Evolutionary conservation across 169 alveolate species (phyloP), one percentile per base, ranked within the genome.

Genomic region (Plasmodium falciparum): DNA sequence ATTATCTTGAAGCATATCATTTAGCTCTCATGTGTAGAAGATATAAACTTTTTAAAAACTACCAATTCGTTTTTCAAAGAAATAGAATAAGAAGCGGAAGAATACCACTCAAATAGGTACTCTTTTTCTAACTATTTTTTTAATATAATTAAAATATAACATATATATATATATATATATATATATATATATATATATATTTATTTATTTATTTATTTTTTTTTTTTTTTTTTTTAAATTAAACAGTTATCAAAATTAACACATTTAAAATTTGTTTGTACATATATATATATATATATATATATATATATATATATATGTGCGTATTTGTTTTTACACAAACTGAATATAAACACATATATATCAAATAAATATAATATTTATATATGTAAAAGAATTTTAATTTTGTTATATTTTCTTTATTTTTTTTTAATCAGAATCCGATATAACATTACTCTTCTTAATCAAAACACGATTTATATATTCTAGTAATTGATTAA

Each of bases 11-110:
- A 50, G 90, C 96, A 2, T 93, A 93, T 73, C 80, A 92, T 26
- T 86, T 88, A 72, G 96, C 96, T 26, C 88, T 93, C n/a, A 94
- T 88, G 74, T 93, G 93, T 70, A 67, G 92, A 50, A 49, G 95
- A 39, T 93, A 91, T 66, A 71, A 85, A 24, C 93, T 93, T 54
- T 91, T 83, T 54, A 83, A 88, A 17, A 91, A 93, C 78, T 94
- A 78, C 49, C 95, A 93, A 83, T 93, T 93, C 88, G 92, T 93
- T 58, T 93, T 89, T 6, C 91, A 93, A 54, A 78, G 95, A 73
- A 89, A 90, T 50, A 52, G 96, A 26, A 75, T 91, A 50, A 58
- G 95, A 29, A 91, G 91, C 69, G 92, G 92, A 45, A 75, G 96
- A 50, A 92, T 93, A 33, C 89, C 70, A 12, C 92, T 93, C 26